phyloP scores from a whole-genome alignment of 2,329 filamentous ascomycete genomes.

The Blastomyces emzantsi region DNA sequence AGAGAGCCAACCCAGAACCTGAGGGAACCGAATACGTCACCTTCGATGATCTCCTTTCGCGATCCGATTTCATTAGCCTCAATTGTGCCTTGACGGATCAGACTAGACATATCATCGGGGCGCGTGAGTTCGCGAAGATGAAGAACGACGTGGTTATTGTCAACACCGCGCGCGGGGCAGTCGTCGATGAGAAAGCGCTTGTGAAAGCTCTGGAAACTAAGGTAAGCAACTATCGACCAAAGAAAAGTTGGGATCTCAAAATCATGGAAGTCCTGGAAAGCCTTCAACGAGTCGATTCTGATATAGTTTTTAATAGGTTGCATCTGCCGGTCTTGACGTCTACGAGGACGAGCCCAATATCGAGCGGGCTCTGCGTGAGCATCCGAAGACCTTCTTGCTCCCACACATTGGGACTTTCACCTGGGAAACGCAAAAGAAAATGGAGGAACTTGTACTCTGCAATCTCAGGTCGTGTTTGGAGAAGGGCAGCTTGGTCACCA shows the following conservation, averaged over 20 bases:
- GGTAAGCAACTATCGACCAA: conserved; percentile 21
- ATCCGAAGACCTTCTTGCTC: conserved; percentile 43
- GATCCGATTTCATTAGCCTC: conserved; percentile 39
- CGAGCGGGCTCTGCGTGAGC: conserved; percentile 40
- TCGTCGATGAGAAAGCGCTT: conserved; percentile 39
- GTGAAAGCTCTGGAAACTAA: conserved; percentile 38
- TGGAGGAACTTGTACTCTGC: conserved; percentile 51
- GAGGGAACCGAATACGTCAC: conserved; percentile 39
- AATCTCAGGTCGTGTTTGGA: conserved; percentile 51
- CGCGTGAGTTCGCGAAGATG: conserved; percentile 35
- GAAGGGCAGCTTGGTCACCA: conserved; percentile 50
- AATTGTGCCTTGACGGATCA: conserved; percentile 39
- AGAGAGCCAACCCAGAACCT: conserved; percentile 32
- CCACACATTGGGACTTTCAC: conserved; percentile 54
- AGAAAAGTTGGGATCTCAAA: not conserved
- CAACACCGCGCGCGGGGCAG: conserved; percentile 28
- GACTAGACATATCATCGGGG: conserved; percentile 40
- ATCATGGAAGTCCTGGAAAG: not conserved
- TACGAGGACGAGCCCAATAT: conserved; percentile 41
- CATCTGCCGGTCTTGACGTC: conserved; percentile 39
- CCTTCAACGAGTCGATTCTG: not conserved
- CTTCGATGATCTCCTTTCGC: conserved; percentile 40
- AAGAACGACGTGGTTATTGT: conserved; percentile 30
- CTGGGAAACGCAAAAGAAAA: conserved; percentile 52
- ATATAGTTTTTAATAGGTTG: conserved; percentile 22